Conservation (phyloP, 1,139 yeast species). For the Nadsonia commutata region DNA sequence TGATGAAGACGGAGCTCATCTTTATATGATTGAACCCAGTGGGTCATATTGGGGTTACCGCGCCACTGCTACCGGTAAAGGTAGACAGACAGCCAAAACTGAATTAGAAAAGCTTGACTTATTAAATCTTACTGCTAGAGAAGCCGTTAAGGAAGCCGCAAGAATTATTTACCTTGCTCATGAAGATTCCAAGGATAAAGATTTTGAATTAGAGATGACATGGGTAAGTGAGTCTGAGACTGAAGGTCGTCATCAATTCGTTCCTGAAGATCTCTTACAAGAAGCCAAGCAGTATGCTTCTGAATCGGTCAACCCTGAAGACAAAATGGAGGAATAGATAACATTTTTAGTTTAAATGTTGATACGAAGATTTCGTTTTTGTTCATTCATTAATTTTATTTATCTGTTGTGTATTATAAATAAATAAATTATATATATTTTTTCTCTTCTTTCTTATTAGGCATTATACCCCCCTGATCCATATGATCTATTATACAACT, state of each 20-base stretch:
- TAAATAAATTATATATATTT: background rate
- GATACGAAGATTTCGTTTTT: background rate
- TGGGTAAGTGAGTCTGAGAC: conserved; percentile 76
- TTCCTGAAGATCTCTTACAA: conserved; percentile 61
- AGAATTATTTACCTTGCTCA: conserved; percentile 86
- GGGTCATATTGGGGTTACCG: conserved; percentile 95
- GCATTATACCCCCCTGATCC: too few relatives aligned
- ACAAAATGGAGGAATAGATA: conserved; percentile 28
- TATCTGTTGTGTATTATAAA: background rate
- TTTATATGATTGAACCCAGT: conserved; percentile 95
- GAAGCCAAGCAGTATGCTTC: conserved; percentile 78
- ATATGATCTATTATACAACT: too few relatives aligned
- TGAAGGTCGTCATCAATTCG: conserved; percentile 62
- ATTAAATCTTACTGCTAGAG: conserved; percentile 52
- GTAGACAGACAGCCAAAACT: conserved; percentile 90
- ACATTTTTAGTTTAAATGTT: background rate
- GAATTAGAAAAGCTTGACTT: conserved; percentile 84
- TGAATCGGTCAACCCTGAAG: conserved; percentile 61
- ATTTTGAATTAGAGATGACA: conserved; percentile 84
- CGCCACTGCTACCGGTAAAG: conserved; percentile 97
- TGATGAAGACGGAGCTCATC: conserved; percentile 68
- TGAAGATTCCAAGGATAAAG: conserved; percentile 95
- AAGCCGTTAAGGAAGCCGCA: conserved; percentile 89
- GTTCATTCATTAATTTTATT: background rate
- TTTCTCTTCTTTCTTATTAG: too few relatives aligned